Percentiles rank a stretch among this genome's conserved stretches.
Evolutionary conservation across 2,329 filamentous ascomycete genomes (phyloP).

Genomic region (Chaetomium sp.): DNA sequence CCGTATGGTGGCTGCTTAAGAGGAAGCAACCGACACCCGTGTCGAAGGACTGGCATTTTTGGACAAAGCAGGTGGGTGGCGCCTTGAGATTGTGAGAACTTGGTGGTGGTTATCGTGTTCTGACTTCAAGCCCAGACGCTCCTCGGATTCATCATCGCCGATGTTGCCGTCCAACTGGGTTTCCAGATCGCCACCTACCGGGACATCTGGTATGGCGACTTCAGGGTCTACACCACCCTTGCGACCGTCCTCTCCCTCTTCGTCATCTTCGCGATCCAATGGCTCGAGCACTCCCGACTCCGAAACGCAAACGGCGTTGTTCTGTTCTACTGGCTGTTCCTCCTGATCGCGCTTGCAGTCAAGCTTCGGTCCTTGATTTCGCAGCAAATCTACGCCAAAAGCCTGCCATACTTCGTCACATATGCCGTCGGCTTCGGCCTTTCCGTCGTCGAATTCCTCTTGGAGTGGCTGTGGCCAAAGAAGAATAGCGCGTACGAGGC

Average conservation of each 20-base stretch:
- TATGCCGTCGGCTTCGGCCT: constrained; percentile 74
- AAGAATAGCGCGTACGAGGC: constrained; percentile 63
- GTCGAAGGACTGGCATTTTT: constrained; percentile 88
- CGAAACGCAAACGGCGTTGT: constrained; percentile 85
- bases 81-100: constrained; percentile 14
- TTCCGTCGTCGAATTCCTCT: constrained; percentile 67
- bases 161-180: constrained; percentile 70
- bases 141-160: constrained; percentile 67
- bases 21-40: constrained; percentile 68
- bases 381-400: constrained; percentile 68
- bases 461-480: constrained; percentile 90
- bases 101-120: constrained; percentile 4
- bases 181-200: constrained; percentile 74
- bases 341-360: constrained; percentile 74
- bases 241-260: constrained; percentile 70
- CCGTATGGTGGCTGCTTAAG: constrained; percentile 77
- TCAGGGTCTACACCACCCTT: constrained; percentile 81
- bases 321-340: constrained; percentile 89
- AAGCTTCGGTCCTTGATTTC: constrained; percentile 86
- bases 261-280: constrained; percentile 79
- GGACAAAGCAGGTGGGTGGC: constrained; percentile 76
- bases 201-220: constrained; percentile 74
- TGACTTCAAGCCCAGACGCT: constrained; percentile 47
- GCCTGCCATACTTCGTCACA: constrained; percentile 73
- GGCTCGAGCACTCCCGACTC: constrained; percentile 80